Evolutionary conservation across 768 basidiomycete genomes (phyloP), one percentile per base, ranked within the genome.

Genomic region (Kwoniella botswanensis): DNA sequence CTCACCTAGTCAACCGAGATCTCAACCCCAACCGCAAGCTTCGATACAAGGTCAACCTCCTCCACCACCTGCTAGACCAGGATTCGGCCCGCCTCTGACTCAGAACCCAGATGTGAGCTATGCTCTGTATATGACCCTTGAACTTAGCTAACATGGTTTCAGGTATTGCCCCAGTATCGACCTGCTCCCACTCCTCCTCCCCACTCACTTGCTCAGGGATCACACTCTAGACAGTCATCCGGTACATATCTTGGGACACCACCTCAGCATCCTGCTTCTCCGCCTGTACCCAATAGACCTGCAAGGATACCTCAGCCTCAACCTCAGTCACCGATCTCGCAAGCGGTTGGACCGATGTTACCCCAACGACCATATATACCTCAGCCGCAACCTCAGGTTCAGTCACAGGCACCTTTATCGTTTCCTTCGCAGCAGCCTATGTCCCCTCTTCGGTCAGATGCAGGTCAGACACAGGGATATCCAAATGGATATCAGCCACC

Each of bases 121-220:
- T 59, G 3, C 7, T 6, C 18, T 42, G 35, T 35, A 9, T 6
- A 35, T 35, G 13, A n/a, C 4, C 63, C 50, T 5, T 24, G 65
- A 18, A 11, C 52, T 21, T 52, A 54, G 46, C 63, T 63, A 13
- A 54, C n/a, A 43, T 42, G 18, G 13, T 15, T 7, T 4, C 46
- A 78, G 71, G 29, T 57, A 10, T 63, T 78, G 12, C 81, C 81
- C 17, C 80, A 79, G 68, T 83, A 79, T 29, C 68, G 84, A 61
- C 59, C 74, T 63, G 76, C 79, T n/a, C 83, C 84, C 6, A 79
- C 71, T 13, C 82, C 83, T 2, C 77, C 79, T 12, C 75, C 74
- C n/a, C 72, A 76, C 17, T 78, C 80, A 53, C 79, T 80, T 18
- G 71, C 76, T 57, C 76, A 78, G 65, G 81, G 68, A 62, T 61